A percentile compares a stretch with the other conserved stretches of the same genome.
Evolutionary conservation across 352 stramenopile species (phyloP).

Genomic region (Paralagenidium karlingii): DNA sequence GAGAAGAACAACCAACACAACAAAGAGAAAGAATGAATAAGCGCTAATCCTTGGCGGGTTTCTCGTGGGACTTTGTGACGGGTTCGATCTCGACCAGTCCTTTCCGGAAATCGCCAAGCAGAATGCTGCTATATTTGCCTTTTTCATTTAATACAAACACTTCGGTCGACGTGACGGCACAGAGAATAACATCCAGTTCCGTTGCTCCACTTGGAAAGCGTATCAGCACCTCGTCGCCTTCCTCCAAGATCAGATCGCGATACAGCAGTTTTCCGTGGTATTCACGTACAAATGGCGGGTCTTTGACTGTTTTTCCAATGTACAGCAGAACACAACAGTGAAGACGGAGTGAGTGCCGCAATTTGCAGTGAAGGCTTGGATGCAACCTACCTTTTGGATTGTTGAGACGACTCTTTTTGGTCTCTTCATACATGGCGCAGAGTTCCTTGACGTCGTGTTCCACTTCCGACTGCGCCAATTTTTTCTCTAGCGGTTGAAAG

Average conservation of each 20-base stretch:
- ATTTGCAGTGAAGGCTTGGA: no score
- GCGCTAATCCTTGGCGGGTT: no score
- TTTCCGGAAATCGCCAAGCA: slow-evolving; percentile 64
- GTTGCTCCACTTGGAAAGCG: no score
- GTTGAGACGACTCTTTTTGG: slow-evolving; percentile 63
- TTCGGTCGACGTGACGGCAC: slow-evolving; percentile 50
- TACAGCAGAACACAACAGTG: slow-evolving; percentile 1
- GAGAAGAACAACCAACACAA: no score
- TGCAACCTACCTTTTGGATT: no score
- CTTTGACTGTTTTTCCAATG: slow-evolving; percentile 12
- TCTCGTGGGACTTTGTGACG: slow-evolving; percentile 38
- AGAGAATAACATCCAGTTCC: slow-evolving; percentile 70
- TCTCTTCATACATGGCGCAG: slow-evolving; percentile 21
- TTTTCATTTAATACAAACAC: slow-evolving; percentile 71
- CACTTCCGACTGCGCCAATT: slow-evolving; percentile 52
- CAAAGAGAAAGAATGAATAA: no score
- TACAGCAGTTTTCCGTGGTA: slow-evolving; percentile 74
- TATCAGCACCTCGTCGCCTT: slow-evolving; percentile 58
- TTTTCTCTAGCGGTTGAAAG: slow-evolving; percentile 62
- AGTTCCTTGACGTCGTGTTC: slow-evolving; percentile 60
- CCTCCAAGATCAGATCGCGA: slow-evolving; percentile 57
- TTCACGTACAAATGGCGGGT: slow-evolving; percentile 25
- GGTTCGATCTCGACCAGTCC: slow-evolving; percentile 38
- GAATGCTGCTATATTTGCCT: slow-evolving; percentile 59
- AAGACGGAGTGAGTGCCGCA: slow-evolving; percentile 6